Base-by-base conservation (phyloP, 768 basidiomycete genomes). In the Amanita rubescens region DNA sequence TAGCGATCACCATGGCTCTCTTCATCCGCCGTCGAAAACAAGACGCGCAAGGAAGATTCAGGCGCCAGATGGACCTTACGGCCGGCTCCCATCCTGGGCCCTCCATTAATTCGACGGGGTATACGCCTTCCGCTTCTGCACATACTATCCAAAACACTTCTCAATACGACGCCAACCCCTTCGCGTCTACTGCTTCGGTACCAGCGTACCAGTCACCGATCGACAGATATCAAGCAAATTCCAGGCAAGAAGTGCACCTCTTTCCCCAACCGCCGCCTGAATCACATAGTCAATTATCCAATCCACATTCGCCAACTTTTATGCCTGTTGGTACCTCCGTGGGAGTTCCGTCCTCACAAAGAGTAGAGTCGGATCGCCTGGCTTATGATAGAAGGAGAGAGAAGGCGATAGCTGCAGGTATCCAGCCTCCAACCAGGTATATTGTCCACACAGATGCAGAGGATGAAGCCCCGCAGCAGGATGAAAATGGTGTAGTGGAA, bases 381-480 rank as follows among this genome's bases (percentile, higher is more conserved):
- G 17, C 47, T 33, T 53, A 34, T 37, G 75, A 74, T 42, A 71
- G 76, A 30, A 85, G 85, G 63, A 81, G 80, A 8, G 72, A 72
- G 2, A 73, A 76, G 73, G 78, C 79, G n/a, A 78, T 77, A 17
- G 53, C 65, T 25, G 58, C 72, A 5, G 51, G 57, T 12, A 73
- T 24, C 14, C 30, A 78, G 58, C 71, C 65, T 42, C 67, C 75
- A 3, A 69, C 82, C 19, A 77, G 83, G 44, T 84, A 80, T 63
- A 73, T 88, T 53, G 58, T 87, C 5, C 86, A 89, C 58, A 83
- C 80, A 3, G 88, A 88, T 62, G 76, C 75, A 7, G 85, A 85
- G 50, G 86, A 88, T 59, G 67, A 61, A 11, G 35, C 69, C 9
- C 70, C 78, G 6, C 69, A 66, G 37, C 65, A 68, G 19, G 71